Evolutionary conservation across 352 stramenopile genomes (phyloP).

Genomic region (Pythium pyrilobum): DNA sequence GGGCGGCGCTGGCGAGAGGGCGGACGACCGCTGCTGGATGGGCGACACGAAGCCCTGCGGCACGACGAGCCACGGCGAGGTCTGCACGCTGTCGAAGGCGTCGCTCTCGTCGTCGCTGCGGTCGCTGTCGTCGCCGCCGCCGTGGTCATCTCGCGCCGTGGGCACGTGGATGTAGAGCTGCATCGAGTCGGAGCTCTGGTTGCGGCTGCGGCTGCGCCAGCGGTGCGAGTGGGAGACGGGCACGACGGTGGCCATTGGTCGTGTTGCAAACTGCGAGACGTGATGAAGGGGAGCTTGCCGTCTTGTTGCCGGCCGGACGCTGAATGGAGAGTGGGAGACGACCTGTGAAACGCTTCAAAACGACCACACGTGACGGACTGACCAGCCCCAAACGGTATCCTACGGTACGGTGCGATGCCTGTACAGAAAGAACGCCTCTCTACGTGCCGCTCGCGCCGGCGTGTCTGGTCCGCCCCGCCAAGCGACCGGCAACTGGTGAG

Average conservation of each 20-base stretch:
- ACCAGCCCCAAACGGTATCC: too few relatives aligned
- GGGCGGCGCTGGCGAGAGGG: background rate
- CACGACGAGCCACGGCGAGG: conserved; percentile 37
- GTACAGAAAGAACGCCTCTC: too few relatives aligned
- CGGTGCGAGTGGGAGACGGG: conserved; percentile 48
- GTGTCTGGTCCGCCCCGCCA: too few relatives aligned
- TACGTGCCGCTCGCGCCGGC: too few relatives aligned
- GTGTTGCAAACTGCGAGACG: background rate
- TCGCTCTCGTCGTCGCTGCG: conserved; percentile 23
- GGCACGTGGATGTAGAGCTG: conserved; percentile 6
- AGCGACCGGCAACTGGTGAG: too few relatives aligned
- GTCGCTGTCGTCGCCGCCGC: conserved; percentile 12
- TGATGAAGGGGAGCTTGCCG: too few relatives aligned
- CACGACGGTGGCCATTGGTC: conserved; percentile 46
- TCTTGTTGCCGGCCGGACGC: too few relatives aligned
- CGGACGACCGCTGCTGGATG: conserved; percentile 6
- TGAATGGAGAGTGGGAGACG: too few relatives aligned
- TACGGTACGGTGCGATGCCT: too few relatives aligned
- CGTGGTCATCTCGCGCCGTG: background rate
- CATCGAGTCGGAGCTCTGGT: conserved; percentile 34
- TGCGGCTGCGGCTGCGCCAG: conserved; percentile 47
- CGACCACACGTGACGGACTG: too few relatives aligned
- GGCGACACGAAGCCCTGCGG: conserved; percentile 29
- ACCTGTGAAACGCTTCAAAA: too few relatives aligned
- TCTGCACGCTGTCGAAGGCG: conserved; percentile 31